Evolutionary conservation across 2,329 filamentous ascomycete genomes (phyloP), one percentile per base, ranked within the genome.

Genomic region (Talaromyces sp.): DNA sequence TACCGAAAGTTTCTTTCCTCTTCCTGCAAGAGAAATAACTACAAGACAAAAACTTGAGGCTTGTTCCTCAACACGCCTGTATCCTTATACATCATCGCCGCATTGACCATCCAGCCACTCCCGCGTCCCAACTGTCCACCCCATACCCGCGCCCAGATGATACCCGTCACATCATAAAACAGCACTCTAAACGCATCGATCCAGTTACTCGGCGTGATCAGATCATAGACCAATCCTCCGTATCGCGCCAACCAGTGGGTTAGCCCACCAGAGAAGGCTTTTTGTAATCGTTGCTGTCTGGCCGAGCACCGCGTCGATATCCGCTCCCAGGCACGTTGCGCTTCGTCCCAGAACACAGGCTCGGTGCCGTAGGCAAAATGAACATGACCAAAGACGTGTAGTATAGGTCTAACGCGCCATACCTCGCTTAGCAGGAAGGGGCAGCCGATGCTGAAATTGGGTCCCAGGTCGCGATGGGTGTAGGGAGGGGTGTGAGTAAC

Each of bases 351-450:
- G 76, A 86, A 89, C 9, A 90, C 82, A 0, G 86, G 75, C 69
- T 92, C 86, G 48, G 80, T 80, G 16, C 92, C 92, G 52, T 89
- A 84, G 8, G 86, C 90, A 70, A 83, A 89, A 77, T 96, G 92
- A 25, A 93, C 84, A 75, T 96, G 92, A 0, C 92, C 92, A 73
- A 95, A 96, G 55, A 96, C 83, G 74, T 96, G 91, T 14, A 96
- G 78, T 12, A 80, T 80, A 0, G 92, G 92, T 65, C 85, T 86
- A 11, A 92, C 86, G 39, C 89, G 84, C 86, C 89, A 91, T 18
- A 90, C 75, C 70, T 96, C 92, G 14, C 81, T 76, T 5, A 93
- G 81, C 5, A 96, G 82, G 62, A 84, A 83, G 6, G 86, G 84
- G 67, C 90, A 93, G 61, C 91, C 92, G 50, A 92, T 78, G 2